These are phyloP conservation scores for Tuctoria greenei DNA, from an alignment of 176 grass and related monocot genomes.

Conservation along the genomic window DNA sequence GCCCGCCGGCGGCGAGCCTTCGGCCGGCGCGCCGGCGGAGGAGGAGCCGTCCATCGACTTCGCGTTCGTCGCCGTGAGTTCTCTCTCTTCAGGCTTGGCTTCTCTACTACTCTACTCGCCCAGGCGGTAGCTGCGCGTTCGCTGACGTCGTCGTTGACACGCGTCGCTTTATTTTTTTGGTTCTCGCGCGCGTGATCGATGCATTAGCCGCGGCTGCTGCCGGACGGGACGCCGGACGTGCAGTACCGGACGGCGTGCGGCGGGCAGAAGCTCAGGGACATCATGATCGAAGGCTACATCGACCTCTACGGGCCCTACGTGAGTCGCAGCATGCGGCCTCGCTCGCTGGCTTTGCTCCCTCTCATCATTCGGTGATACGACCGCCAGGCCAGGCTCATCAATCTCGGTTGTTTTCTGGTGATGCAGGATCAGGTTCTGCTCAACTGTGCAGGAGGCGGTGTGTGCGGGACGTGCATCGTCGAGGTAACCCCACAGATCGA, in stretches of 20 bases:
- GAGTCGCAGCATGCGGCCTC: not conserved
- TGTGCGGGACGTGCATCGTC: constrained; percentile 79
- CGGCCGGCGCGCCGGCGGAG: not conserved
- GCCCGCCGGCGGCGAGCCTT: constrained; percentile 1
- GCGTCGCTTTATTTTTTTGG: not conserved
- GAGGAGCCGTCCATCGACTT: constrained; percentile 61
- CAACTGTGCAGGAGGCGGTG: constrained; percentile 74
- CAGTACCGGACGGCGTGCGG: constrained; percentile 77
- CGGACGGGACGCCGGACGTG: constrained; percentile 86
- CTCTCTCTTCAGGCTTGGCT: not conserved
- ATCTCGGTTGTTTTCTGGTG: not conserved
- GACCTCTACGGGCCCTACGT: constrained; percentile 97
- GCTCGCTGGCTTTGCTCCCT: no score
- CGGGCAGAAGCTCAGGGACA: constrained; percentile 87
- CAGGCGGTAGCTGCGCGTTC: no score
- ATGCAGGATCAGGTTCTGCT: constrained; percentile 62
- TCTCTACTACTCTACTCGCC: not conserved
- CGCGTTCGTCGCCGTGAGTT: constrained; percentile 82
- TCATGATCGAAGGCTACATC: constrained; percentile 76
- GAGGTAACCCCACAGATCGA: constrained; percentile 60
- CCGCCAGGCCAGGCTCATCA: no score
- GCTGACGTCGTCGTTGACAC: not conserved
- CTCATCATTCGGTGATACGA: not conserved
- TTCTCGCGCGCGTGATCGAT: no score
- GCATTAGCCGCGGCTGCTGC: constrained; percentile 75